phyloP scores from a whole-genome alignment of 1,284 basidiomycete genomes.

The Marasmius fiardii region DNA sequence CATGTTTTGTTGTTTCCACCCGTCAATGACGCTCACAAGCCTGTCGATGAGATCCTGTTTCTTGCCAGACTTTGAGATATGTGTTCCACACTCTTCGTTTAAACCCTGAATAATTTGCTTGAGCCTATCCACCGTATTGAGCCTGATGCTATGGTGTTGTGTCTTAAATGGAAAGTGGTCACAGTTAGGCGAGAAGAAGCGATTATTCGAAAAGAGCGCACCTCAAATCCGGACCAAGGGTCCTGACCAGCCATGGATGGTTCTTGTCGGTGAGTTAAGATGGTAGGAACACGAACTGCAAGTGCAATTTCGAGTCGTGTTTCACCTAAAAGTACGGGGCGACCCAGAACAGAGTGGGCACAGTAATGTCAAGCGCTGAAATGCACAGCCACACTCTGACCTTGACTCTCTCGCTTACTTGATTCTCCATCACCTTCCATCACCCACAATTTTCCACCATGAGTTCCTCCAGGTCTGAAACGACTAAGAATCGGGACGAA shows the following conservation, averaged over 20 bases:
- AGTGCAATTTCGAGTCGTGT: not conserved
- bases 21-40: slow-evolving; percentile 52
- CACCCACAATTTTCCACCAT: not conserved
- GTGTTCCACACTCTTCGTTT: slow-evolving; percentile 69
- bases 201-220: slow-evolving; percentile 27
- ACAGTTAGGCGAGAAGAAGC: slow-evolving; percentile 7
- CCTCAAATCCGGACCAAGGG: slow-evolving; percentile 62
- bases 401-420: not conserved
- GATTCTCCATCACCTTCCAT: not conserved
- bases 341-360: not conserved
- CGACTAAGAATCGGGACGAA: not conserved
- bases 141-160: slow-evolving; percentile 41
- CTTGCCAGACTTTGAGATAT: slow-evolving; percentile 74
- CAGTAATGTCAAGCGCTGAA: too few relatives aligned
- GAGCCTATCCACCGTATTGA: slow-evolving; percentile 73
- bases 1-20: slow-evolving; percentile 51
- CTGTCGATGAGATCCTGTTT: slow-evolving; percentile 82
- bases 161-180: slow-evolving; percentile 24
- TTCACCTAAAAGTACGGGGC: not conserved
- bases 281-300: not conserved
- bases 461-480: not conserved
- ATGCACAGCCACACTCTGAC: not conserved
- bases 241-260: slow-evolving; percentile 43
- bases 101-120: slow-evolving; percentile 72
- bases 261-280: not conserved